Evolutionary conservation across 1,284 basidiomycete genomes (phyloP), one percentile per base, ranked within the genome.

Genomic region (Agroathelia rolfsii): DNA sequence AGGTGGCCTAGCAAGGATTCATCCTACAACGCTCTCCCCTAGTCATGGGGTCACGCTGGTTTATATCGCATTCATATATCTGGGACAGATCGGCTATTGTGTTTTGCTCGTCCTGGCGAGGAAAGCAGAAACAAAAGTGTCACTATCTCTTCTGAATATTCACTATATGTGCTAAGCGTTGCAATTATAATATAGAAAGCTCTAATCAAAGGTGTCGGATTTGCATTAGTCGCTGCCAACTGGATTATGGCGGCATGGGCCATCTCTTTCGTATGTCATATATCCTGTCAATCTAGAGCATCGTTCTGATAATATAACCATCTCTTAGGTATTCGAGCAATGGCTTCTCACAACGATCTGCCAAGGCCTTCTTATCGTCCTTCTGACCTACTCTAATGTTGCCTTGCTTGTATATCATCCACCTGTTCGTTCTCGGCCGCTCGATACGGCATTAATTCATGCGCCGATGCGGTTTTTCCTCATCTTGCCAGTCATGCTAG

Each of bases 201-300:
- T 0, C 54, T 88, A 4, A 68, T 80, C 1, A 75, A 83, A 45
- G 86, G 77, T 4, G 81, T 89, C 6, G 88, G 88, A 0, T 51
- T 83, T 3, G 67, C 80, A 1, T 68, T 93, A 26, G 82, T 90
- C 0, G 50, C 85, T 16, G 72, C 83, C 3, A 92, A 94, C 49
- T 81, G 84, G 68, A 46, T 83, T 5, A 80, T 88, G 71, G 86
- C 82, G 0, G 54, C 72, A 3, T 93, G 87, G 85, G 82, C 83
- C 0, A 69, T 92, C 24, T 63, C 78, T 41, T 92, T 82, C 72
- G 82, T 88, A 44, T 20, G 69, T 47, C 4, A 28, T 13, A 19
- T 24, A 6, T 26, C 6, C 11, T 17, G n/a, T n/a, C n/a, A n/a
- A n/a, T n/a, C n/a, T n/a, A n/a, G n/a, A n/a, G 20, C 9, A 3